Base-by-base conservation (phyloP, 192 early-diverging fungal genomes). In the Diversispora epigaea region DNA sequence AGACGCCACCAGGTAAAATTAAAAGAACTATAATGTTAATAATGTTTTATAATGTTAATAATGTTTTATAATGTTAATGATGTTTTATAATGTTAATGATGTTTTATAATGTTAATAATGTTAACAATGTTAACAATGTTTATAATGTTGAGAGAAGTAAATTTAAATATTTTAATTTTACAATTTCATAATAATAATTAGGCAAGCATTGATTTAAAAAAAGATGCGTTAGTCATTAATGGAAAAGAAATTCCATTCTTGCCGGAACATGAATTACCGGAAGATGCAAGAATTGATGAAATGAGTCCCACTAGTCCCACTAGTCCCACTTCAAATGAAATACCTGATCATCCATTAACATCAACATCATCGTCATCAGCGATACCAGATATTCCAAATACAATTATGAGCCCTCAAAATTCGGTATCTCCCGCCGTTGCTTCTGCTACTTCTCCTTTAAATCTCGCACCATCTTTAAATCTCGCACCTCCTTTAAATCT, bases 251-350 rank as follows among this genome's bases (percentile, higher is more conserved):
- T 98, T 67, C 90, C 89, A 25, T 99, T 99, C 80, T 80, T 98
- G 65, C 80, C 89, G 5, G 97, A 99, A 77, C 96, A 98, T 80
- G 91, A 93, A 82, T 82, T 97, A 6, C 96, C 96, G 14, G 91
- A 86, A 73, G 86, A 67, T 32, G 80, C 84, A 21, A 39, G 70
- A 73, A 65, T 41, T 19, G 65, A 78, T 57, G 77, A 78, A 25
- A 10, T 58, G 3, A 61, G 63, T 4, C 60, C 57, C 5, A 56
- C 65, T 0, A 61, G 63, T 4, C 60, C 57, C 5, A 56, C 65
- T 0, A 32, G 25, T 32, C 25, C 25, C 25, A 32, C 25, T 32
- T 32, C 25, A 32, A 32, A 32, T 32, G 25, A 32, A 32, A 32
- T 32, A 32, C 25, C 25, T 32, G 25, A 2, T 32, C 25, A 32